These are phyloP conservation scores for Massarina eburnea DNA, from an alignment of 2,329 filamentous ascomycete species.

Conservation along the genomic window DNA sequence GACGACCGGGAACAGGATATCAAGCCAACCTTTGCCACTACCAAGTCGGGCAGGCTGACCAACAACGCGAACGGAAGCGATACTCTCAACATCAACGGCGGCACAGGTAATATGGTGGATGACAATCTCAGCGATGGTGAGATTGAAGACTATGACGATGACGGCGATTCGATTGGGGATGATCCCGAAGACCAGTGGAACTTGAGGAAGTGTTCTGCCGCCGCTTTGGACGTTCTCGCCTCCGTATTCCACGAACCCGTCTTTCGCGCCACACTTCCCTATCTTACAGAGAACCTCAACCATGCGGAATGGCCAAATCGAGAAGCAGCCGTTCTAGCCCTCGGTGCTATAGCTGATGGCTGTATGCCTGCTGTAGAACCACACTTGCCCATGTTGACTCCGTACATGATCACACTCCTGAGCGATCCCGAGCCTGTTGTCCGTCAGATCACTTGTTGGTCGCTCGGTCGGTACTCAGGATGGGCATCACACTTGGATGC, in stretches of 20 bases:
- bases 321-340: constrained; percentile 89
- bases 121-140: constrained; percentile 86
- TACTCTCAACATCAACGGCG: constrained; percentile 45
- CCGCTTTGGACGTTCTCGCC: constrained; percentile 90
- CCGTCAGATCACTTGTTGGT: constrained; percentile 97
- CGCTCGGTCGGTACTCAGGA: constrained; percentile 85
- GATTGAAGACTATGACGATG: constrained; percentile 72
- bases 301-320: constrained; percentile 89
- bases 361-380: constrained; percentile 88
- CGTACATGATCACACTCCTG: constrained; percentile 84
- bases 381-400: constrained; percentile 85
- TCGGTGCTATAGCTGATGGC: constrained; percentile 92
- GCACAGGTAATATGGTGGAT: constrained; percentile 48
- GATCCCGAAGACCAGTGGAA: constrained; percentile 95
- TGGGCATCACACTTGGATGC: constrained; percentile 82
- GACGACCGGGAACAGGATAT: constrained; percentile 91
- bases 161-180: constrained; percentile 62
- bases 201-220: constrained; percentile 92
- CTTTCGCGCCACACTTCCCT: constrained; percentile 89
- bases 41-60: constrained; percentile 61
- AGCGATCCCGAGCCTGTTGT: constrained; percentile 87
- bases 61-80: constrained; percentile 51
- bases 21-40: constrained; percentile 85
- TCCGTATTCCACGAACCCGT: constrained; percentile 85
- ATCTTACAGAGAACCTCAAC: constrained; percentile 84